Base-by-base conservation (phyloP, 441 rosid genomes). In the Croton laevigatus region DNA sequence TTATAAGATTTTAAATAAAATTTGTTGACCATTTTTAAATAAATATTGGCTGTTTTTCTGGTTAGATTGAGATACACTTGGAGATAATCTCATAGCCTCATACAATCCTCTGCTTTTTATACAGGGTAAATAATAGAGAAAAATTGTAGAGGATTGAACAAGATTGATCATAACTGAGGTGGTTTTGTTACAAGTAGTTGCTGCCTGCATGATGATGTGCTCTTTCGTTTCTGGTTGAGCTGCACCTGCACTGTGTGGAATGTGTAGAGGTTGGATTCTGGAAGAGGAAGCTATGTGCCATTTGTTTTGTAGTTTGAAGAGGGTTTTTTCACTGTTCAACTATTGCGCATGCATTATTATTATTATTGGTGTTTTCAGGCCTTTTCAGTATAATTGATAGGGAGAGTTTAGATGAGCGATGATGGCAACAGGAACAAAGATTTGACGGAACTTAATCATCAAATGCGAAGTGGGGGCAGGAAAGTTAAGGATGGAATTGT, bases 381-480 rank as follows among this genome's bases (percentile, higher is more conserved):
- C 45, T 76, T 58, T 73, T 65, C 79, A 69, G 75, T 81, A 82
- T 75, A 66, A 80, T 80, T 80, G 74, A 77, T 69, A 78, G 78
- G 75, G 75, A 68, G 76, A 70, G 78, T 76, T 66, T 76, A 73
- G 36, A 74, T 81, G 80, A 74, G 66, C 32, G 16, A 62, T 78
- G 78, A 72, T 62, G 73, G 75, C 45, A 61, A 52, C 68, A 76
- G 48, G 71, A 76, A 54, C 70, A 69, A 58, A 55, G 71, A 58
- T n/a, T 66, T 52, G 69, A 67, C 45, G 42, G 73, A 71, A 19
- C 60, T 49, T 63, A 70, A 72, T 68, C 73, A 71, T 55, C 55
- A 70, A 19, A 62, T 86, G 80, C 76, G 80, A 69, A 72, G 69
- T 51, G 85, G 81, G 73, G 82, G 79, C 71, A 81, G 78, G 66